Evolutionary conservation across 176 grass and related monocot genomes (phyloP).

Genomic region (Lolium multiflorum): DNA sequence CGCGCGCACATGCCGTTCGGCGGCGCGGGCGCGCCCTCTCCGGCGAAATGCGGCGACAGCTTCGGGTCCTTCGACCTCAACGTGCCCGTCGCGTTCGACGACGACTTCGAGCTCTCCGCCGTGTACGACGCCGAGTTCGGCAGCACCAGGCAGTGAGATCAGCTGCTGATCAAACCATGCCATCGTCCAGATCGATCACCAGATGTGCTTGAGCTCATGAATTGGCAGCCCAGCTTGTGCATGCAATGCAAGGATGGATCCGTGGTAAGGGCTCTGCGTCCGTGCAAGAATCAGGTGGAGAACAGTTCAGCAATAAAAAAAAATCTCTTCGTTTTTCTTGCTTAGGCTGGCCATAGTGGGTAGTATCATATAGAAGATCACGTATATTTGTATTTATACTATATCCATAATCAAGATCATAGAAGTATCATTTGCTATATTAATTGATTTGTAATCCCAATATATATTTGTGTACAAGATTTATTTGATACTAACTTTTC

Average conservation of each 20-base stretch:
- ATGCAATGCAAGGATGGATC: conserved; percentile 22
- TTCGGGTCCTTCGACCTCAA: conserved; percentile 82
- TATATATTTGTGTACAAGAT: no score
- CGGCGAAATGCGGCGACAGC: conserved; percentile 49
- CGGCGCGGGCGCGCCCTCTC: not conserved
- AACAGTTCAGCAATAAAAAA: conserved; percentile 28
- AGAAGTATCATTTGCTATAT: no score
- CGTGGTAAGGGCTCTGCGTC: conserved; percentile 18
- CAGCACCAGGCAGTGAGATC: conserved; percentile 34
- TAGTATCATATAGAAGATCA: no score
- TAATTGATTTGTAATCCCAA: no score
- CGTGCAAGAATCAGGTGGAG: conserved; percentile 39
- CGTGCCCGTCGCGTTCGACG: conserved; percentile 65
- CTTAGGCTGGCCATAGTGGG: no score
- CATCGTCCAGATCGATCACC: conserved; percentile 10
- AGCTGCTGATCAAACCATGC: conserved; percentile 14
- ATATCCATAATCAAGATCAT: no score
- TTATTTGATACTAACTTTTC: no score
- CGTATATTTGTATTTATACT: no score
- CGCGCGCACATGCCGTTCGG: conserved; percentile 54
- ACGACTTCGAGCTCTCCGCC: conserved; percentile 90
- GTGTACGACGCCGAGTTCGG: conserved; percentile 79
- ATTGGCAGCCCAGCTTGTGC: not conserved
- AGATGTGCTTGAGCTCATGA: not conserved
- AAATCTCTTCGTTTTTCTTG: not conserved